phyloP scores from a whole-genome alignment of 352 stramenopile species.

The Aphanomyces cochlioides region DNA sequence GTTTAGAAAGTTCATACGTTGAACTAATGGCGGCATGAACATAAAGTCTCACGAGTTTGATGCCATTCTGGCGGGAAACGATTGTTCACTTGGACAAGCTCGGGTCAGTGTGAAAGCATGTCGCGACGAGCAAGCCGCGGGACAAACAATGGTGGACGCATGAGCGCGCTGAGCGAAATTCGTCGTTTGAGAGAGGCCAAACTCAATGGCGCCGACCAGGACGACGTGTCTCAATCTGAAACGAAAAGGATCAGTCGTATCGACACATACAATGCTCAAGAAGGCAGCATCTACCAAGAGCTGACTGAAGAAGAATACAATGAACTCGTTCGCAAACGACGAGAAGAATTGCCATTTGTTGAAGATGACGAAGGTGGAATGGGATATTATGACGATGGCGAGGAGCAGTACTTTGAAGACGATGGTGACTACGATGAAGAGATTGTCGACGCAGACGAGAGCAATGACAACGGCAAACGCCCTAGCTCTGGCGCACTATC shows the following conservation, averaged over 20 bases:
- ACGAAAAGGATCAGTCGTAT: conserved; percentile 43
- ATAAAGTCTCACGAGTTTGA: too few relatives aligned
- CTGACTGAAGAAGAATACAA: conserved; percentile 84
- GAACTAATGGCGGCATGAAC: too few relatives aligned
- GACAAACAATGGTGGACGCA: conserved; percentile 22
- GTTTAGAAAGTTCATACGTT: too few relatives aligned
- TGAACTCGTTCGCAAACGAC: conserved; percentile 73
- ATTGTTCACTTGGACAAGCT: not conserved
- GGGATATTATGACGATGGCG: conserved; percentile 85
- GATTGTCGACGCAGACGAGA: conserved; percentile 43
- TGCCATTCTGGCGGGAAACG: conserved; percentile 2
- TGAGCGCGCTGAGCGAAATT: conserved; percentile 69
- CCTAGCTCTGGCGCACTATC: conserved; percentile 71
- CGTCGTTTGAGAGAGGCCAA: conserved; percentile 56
- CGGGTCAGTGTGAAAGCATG: not conserved
- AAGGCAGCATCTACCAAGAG: conserved; percentile 80
- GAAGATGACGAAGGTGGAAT: conserved; percentile 82
- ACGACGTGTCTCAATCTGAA: not conserved
- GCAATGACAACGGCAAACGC: conserved; percentile 46
- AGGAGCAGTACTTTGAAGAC: conserved; percentile 87
- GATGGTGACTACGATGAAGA: conserved; percentile 45
- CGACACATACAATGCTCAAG: conserved; percentile 65
- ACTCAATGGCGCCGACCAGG: conserved; percentile 24
- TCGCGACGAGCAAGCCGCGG: conserved; percentile 9
- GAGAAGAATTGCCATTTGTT: conserved; percentile 73